Percentiles rank a stretch among this genome's conserved stretches.
Conservation (phyloP, 2,329 filamentous ascomycete genomes). For the Cladosporium sp. region DNA sequence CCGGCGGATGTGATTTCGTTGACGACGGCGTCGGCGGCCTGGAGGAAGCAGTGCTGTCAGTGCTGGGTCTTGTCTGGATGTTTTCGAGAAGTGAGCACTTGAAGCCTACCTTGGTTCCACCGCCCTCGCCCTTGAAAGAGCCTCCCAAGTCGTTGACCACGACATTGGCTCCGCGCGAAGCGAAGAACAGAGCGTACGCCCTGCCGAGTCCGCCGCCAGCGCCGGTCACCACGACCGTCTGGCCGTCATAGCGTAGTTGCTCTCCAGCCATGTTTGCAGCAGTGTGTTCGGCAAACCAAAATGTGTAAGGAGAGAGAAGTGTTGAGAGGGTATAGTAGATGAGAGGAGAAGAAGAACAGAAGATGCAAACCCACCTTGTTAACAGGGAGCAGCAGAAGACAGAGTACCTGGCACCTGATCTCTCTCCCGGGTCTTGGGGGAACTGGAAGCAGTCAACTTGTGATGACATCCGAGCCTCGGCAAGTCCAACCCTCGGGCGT, state of each 20-base stretch:
- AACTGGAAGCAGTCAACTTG: background rate
- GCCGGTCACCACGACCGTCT: constrained; percentile 85
- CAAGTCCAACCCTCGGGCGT: background rate
- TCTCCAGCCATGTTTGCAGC: constrained; percentile 53
- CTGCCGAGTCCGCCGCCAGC: constrained; percentile 75
- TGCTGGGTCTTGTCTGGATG: background rate
- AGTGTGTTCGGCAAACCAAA: background rate
- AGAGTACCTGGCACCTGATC: constrained; percentile 8
- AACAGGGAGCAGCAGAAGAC: constrained; percentile 3
- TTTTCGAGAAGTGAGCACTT: background rate
- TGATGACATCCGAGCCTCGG: constrained; percentile 3
- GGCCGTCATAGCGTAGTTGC: constrained; percentile 74
- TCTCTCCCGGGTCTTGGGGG: constrained; percentile 1
- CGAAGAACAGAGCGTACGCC: constrained; percentile 86
- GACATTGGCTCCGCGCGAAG: constrained; percentile 83
- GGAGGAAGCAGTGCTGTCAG: constrained; percentile 1
- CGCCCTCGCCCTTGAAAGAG: constrained; percentile 89
- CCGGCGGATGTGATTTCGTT: constrained; percentile 80
- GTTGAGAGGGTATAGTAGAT: background rate
- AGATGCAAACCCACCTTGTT: background rate
- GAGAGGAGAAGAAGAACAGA: background rate
- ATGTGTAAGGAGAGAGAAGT: background rate
- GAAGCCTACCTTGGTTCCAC: constrained; percentile 69
- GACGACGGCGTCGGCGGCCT: constrained; percentile 81
- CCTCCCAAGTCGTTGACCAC: constrained; percentile 96